Conservation (phyloP, 2,329 filamentous ascomycete genomes). For the Alternaria sp. region DNA sequence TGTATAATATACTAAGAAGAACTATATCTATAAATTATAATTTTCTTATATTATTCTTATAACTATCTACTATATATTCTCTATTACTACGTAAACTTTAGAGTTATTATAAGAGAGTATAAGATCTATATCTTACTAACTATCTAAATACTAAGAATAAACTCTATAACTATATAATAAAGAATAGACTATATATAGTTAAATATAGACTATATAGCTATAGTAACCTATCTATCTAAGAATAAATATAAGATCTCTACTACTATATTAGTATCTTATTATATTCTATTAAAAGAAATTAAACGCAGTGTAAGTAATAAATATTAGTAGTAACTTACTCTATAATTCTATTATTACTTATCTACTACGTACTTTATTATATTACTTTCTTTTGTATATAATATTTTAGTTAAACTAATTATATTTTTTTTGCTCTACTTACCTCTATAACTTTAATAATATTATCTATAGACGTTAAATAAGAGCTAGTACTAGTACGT, state of each 20-base stretch:
- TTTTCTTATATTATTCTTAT: conserved; percentile 1
- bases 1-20: neutral
- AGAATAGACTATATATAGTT: neutral
- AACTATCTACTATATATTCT: neutral
- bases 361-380: conserved; percentile 1
- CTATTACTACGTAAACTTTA: neutral
- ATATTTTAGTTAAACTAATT: neutral
- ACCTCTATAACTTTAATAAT: neutral
- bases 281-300: neutral
- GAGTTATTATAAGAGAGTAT: neutral
- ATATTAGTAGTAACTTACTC: neutral
- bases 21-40: neutral
- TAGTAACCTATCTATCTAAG: neutral
- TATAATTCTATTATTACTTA: neutral
- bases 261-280: neutral
- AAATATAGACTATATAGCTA: neutral
- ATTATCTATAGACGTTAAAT: conserved; percentile 4
- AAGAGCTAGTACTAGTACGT: neutral
- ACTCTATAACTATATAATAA: neutral
- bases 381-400: conserved; percentile 3
- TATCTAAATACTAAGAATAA: neutral
- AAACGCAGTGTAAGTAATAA: neutral
- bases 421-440: neutral
- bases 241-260: neutral
- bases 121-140: neutral